Conservation (phyloP, 345 rosid species). For the Hibiscus trionum region DNA sequence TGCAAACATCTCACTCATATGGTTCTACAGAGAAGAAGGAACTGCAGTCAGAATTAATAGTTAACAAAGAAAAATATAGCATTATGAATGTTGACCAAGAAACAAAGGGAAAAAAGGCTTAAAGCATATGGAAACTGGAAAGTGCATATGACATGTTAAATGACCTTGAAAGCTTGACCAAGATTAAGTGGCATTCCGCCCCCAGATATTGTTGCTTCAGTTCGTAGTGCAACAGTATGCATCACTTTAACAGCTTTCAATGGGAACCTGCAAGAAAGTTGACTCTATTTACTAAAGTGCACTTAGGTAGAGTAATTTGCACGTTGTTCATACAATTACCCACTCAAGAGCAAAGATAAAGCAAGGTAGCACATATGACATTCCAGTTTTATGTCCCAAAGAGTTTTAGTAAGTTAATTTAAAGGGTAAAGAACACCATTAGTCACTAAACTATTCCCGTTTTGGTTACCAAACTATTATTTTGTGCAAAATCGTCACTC, state of each 20-base stretch:
- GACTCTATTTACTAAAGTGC: background rate
- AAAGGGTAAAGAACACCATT: no score
- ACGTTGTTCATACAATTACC: background rate
- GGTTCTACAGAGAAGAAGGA: constrained; percentile 16
- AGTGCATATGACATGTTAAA: background rate
- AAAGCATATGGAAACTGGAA: constrained; percentile 7
- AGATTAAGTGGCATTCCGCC: constrained; percentile 80
- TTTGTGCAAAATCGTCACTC: no score
- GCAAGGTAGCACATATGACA: background rate
- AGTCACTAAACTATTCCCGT: no score
- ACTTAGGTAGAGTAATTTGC: background rate
- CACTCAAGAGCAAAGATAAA: background rate
- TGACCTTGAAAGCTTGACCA: constrained; percentile 80
- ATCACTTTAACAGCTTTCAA: constrained; percentile 61
- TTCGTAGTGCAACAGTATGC: constrained; percentile 74
- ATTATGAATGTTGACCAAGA: background rate
- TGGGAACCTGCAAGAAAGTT: constrained; percentile 6
- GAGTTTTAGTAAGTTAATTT: background rate
- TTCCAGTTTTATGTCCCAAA: background rate
- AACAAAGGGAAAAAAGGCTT: background rate
- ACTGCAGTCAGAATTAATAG: background rate
- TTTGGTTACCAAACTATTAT: no score
- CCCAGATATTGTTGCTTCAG: constrained; percentile 82
- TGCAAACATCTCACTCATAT: constrained; percentile 84
- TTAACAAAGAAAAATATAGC: constrained; percentile 5